Evolutionary conservation across 164 flowering plant genomes (phyloP).

Genomic region (Kingdonia uniflora): DNA sequence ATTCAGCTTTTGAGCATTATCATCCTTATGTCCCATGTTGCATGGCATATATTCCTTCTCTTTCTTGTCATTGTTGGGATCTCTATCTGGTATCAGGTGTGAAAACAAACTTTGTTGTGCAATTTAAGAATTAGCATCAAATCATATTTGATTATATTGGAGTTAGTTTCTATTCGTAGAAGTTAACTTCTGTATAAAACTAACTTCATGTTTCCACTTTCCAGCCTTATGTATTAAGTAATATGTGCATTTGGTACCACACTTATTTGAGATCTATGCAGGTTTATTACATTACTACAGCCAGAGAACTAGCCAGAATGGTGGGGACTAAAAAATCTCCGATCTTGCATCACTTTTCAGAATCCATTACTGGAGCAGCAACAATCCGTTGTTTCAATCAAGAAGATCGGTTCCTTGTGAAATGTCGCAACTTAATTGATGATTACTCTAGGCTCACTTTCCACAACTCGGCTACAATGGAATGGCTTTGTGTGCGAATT

Average conservation of each 20-base stretch:
- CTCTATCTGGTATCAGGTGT: constrained; percentile 79
- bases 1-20: constrained; percentile 66
- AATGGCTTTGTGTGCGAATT: constrained; percentile 69
- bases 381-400: constrained; percentile 66
- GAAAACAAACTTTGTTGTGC: constrained; percentile 6
- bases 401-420: constrained; percentile 42
- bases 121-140: neutral
- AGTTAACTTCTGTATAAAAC: neutral
- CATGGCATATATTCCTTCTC: constrained; percentile 63
- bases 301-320: constrained; percentile 82
- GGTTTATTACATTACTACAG: constrained; percentile 55
- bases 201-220: neutral
- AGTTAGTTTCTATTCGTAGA: neutral
- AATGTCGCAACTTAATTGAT: constrained; percentile 33
- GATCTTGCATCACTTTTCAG: constrained; percentile 71
- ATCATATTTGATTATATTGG: neutral
- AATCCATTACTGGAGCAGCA: constrained; percentile 55
- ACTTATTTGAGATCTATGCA: constrained; percentile 2
- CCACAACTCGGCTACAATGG: constrained; percentile 69
- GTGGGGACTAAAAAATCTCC: constrained; percentile 63
- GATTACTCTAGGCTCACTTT: constrained; percentile 58
- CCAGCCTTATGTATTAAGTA: neutral
- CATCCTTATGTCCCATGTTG: constrained; percentile 58
- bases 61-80: constrained; percentile 40
- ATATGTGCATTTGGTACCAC: neutral